A percentile compares a stretch with the other conserved stretches of the same genome.
These are phyloP conservation scores for Sherardia arvensis DNA, from an alignment of 257 asterid genomes.

Conservation along the genomic window DNA sequence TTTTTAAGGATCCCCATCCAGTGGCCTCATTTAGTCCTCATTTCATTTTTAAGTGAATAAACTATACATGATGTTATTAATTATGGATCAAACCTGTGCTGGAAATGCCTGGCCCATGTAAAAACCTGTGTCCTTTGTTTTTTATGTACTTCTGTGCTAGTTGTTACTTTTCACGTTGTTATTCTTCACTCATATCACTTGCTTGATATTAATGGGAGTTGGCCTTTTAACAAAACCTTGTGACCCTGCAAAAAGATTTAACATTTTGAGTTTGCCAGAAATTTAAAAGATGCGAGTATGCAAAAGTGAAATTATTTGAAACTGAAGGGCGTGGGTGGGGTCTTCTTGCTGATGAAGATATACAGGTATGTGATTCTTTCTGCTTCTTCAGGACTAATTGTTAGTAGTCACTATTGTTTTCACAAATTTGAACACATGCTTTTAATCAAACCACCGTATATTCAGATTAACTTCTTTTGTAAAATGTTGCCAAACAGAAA, in stretches of 20 bases:
- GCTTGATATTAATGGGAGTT: neutral
- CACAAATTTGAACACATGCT: neutral
- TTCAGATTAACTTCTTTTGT: neutral
- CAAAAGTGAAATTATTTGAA: conserved; percentile 60
- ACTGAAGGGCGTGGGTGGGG: conserved; percentile 98
- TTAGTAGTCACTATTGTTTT: neutral
- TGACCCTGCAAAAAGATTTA: conserved; percentile 3
- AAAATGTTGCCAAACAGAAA: neutral
- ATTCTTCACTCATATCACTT: neutral
- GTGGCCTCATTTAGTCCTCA: neutral
- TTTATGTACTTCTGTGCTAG: neutral
- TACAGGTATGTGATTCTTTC: conserved; percentile 39
- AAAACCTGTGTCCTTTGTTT: neutral
- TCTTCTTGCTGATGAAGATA: conserved; percentile 60
- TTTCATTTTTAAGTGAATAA: neutral
- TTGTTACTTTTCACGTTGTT: neutral
- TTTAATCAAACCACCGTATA: neutral
- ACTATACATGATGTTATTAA: neutral
- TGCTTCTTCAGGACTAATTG: neutral
- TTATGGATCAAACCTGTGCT: neutral
- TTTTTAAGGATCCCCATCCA: neutral
- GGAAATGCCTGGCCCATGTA: neutral
- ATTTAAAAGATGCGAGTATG: conserved; percentile 73
- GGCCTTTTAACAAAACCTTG: neutral
- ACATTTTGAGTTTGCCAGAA: conserved; percentile 36